Evolutionary conservation across 495 filamentous ascomycete genomes (phyloP).

Genomic region (Hyaloscypha hepaticicola): DNA sequence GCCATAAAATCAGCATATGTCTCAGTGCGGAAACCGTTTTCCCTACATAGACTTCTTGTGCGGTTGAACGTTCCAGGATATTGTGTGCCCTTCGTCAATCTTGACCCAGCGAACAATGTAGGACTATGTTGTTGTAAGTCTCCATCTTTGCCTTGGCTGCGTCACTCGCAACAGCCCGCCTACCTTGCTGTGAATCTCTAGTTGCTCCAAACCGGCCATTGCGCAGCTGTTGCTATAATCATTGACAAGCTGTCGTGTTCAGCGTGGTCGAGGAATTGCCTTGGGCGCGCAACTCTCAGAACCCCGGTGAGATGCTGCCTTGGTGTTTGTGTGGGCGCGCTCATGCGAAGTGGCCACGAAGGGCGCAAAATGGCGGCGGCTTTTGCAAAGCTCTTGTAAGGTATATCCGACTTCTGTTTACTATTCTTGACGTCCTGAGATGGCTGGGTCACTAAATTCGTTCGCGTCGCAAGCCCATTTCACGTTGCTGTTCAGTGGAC

Average conservation of each 20-base stretch:
- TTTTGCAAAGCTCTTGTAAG: neutral
- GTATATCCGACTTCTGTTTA: neutral
- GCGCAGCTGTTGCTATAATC: slow-evolving; percentile 17
- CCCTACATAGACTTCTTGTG: slow-evolving; percentile 89
- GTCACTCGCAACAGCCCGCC: slow-evolving; percentile 22
- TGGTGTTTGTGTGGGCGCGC: neutral
- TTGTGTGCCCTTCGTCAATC: slow-evolving; percentile 83
- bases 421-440: neutral
- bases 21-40: neutral
- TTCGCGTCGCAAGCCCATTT: no score
- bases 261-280: neutral
- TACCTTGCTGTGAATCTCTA: slow-evolving; percentile 98
- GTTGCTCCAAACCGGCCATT: slow-evolving; percentile 95
- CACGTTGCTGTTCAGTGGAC: neutral
- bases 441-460: neutral
- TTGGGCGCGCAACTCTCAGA: slow-evolving; percentile 2
- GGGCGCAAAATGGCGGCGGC: neutral
- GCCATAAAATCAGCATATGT: slow-evolving; percentile 14
- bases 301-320: neutral
- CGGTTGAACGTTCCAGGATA: slow-evolving; percentile 96
- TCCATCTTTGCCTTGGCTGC: neutral
- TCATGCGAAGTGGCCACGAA: slow-evolving; percentile 8
- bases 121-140: slow-evolving; percentile 55
- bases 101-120: slow-evolving; percentile 98
- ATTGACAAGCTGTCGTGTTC: slow-evolving; percentile 24